Conservation (phyloP, 2,329 filamentous ascomycete species). For the Ascochyta lentis region DNA sequence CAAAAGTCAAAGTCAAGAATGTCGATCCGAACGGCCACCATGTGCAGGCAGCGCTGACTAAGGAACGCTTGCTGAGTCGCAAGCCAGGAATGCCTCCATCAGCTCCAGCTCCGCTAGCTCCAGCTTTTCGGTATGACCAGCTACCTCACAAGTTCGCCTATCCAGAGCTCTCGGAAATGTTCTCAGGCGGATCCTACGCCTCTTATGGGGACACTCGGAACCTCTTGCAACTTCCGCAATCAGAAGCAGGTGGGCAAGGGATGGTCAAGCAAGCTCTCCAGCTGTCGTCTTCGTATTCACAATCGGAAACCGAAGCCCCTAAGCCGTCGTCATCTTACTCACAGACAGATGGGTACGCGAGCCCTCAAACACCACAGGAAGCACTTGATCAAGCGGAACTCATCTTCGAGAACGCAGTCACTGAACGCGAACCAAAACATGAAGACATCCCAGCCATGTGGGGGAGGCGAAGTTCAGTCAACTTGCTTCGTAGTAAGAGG, state of each 20-base stretch:
- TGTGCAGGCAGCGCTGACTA: conserved; percentile 1
- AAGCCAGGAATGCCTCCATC: conserved; percentile 33
- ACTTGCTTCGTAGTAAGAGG: conserved; percentile 24
- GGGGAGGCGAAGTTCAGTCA: conserved; percentile 37
- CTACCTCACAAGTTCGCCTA: conserved; percentile 8
- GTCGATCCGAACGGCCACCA: neutral
- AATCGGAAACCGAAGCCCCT: conserved; percentile 15
- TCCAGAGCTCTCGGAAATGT: conserved; percentile 28
- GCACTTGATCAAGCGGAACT: conserved; percentile 41
- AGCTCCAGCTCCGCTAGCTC: conserved; percentile 33
- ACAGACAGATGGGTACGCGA: conserved; percentile 21
- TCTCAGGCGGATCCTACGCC: conserved; percentile 36
- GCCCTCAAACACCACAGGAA: conserved; percentile 30
- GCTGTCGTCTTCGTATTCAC: conserved; percentile 35
- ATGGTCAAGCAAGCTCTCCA: conserved; percentile 14
- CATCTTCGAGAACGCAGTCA: conserved; percentile 32
- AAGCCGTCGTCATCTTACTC: conserved; percentile 40
- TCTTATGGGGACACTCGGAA: conserved; percentile 48
- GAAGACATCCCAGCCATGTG: conserved; percentile 43
- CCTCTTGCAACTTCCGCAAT: conserved; percentile 35
- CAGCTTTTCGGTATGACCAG: conserved; percentile 34
- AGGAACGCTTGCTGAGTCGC: conserved; percentile 18
- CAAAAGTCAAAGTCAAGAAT: neutral
- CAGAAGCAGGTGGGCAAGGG: neutral
- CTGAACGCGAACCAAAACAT: conserved; percentile 10